These are phyloP conservation scores for Mercurialis annua DNA, from an alignment of 345 rosid species.

Conservation along the genomic window DNA sequence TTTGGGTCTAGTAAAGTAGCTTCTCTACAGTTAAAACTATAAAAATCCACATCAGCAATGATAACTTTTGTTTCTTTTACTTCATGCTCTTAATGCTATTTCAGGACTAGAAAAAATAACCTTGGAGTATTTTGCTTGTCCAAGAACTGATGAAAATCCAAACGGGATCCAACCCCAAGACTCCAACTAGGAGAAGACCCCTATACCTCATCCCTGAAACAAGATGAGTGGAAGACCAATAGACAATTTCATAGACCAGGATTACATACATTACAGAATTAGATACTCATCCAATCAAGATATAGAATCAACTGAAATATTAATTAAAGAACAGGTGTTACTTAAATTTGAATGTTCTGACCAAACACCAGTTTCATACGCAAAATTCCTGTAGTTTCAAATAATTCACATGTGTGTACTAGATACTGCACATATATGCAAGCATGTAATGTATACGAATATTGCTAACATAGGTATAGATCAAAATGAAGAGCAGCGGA, in stretches of 20 bases:
- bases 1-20: background rate
- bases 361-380: background rate
- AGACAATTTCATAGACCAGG: no score
- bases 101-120: background rate
- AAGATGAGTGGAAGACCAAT: no score
- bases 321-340: no score
- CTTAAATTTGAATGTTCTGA: no score
- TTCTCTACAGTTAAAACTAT: background rate
- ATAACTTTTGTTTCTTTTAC: background rate
- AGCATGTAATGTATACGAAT: background rate
- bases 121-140: background rate
- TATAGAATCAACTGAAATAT: no score
- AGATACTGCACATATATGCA: background rate
- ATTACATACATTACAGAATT: no score
- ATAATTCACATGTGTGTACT: conserved; percentile 3
- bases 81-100: background rate
- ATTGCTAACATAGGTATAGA: background rate
- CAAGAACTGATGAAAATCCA: background rate
- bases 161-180: background rate
- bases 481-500: conserved; percentile 5
- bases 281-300: no score
- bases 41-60: background rate
- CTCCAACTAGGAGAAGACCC: background rate
- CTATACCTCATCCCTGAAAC: no score
- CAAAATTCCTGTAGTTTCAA: background rate